Base-by-base conservation (phyloP, 2,329 filamentous ascomycete species). In the Alternaria gaisen region DNA sequence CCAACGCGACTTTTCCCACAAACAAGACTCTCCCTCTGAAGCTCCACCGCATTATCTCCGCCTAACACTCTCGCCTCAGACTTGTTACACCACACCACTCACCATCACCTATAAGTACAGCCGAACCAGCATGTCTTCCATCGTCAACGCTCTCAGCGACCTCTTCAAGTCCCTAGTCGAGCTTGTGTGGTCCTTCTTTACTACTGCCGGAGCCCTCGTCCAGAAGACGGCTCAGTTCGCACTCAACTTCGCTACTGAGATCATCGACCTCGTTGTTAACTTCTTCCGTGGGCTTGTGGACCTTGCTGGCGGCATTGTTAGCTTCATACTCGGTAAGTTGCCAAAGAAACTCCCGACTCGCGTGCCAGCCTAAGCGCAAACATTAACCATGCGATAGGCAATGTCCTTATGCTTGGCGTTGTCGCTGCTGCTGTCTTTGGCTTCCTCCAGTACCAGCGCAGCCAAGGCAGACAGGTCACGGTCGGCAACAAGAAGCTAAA, bases 401-500 rank as follows among this genome's bases (percentile, higher is more conserved):
- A 78, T 53, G 53, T 79, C 34, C 59, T 76, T 44, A 74, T 78
- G 68, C 70, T 79, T 28, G 74, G 67, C 26, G 70, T 78, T 20
- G 66, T 78, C 8, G 74, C 70, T 22, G 69, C 64, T 8, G 73
- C 69, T 1, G 66, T 73, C 44, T 72, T 78, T 52, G 76, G 69
- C n/a, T 78, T 76, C 66, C 60, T 79, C 46, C 71, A 75, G 62
- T 78, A 77, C 61, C 75, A 78, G 67, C 72, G 73, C 53, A 74
- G 65, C 54, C 76, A 78, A 66, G 76, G 76, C 26, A 72, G 69
- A 22, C 68, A 72, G 20, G 75, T 79, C 41, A 65, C 71, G 47
- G 71, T 78, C 30, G 76, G 75, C 36, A 71, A 77, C 62, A 79
- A 78, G 70, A 79, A 79, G 66, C 52, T 78, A 44, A 79, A 77